phyloP scores from a whole-genome alignment of 2,329 filamentous ascomycete genomes.

The Aspergillus persii region DNA sequence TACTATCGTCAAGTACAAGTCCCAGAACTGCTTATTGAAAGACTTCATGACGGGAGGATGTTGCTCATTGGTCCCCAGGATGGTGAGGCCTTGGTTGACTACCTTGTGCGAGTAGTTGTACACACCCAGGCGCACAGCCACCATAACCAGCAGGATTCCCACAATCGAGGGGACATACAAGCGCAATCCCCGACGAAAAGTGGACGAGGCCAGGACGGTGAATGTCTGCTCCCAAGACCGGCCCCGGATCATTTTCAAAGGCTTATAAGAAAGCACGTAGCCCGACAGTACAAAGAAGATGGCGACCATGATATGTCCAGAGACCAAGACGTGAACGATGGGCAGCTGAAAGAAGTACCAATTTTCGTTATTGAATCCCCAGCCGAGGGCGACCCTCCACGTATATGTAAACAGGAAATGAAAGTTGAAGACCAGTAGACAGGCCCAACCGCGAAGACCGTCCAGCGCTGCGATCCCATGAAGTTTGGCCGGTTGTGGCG shows the following conservation, averaged over 20 bases:
- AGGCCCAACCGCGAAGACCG: constrained; percentile 44
- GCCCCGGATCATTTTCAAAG: constrained; percentile 38
- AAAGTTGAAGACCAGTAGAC: constrained; percentile 47
- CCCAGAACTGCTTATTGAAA: constrained; percentile 35
- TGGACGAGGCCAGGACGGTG: constrained; percentile 40
- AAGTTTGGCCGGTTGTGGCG: constrained; percentile 26
- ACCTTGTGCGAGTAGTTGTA: constrained; percentile 39
- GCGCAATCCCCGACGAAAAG: constrained; percentile 44
- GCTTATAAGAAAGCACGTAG: constrained; percentile 47
- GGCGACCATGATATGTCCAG: constrained; percentile 48
- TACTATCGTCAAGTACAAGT: constrained; percentile 35
- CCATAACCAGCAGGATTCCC: constrained; percentile 40
- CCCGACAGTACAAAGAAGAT: constrained; percentile 51
- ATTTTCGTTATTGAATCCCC: constrained; percentile 42
- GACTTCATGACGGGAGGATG: constrained; percentile 38
- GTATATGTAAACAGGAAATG: constrained; percentile 47
- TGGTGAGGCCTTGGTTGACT: constrained; percentile 36
- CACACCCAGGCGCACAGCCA: constrained; percentile 43
- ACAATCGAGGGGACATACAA: constrained; percentile 44
- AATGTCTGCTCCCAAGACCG: constrained; percentile 41
- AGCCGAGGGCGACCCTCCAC: constrained; percentile 39
- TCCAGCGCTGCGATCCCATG: constrained; percentile 43
- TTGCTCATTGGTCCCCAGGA: constrained; percentile 43
- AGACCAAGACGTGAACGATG: constrained; percentile 42
- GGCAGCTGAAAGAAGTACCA: constrained; percentile 42